phyloP scores from a whole-genome alignment of 73 alveolate genomes.

The Paraurostyla sp. region DNA sequence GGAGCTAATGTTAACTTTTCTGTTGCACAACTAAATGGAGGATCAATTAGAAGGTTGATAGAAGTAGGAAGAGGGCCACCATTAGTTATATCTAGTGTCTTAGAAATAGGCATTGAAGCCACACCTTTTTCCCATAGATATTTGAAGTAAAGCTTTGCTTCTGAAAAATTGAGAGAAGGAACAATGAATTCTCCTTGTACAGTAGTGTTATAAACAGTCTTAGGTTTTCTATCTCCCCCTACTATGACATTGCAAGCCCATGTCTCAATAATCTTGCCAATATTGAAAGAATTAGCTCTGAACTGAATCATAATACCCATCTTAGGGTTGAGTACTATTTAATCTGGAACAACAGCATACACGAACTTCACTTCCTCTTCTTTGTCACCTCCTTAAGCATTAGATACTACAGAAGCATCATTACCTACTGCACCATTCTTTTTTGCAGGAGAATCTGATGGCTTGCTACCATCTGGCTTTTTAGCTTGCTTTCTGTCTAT shows the following conservation, averaged over 20 bases:
- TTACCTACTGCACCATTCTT: slow-evolving; percentile 50
- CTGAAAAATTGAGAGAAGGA: slow-evolving; percentile 97
- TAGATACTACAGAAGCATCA: slow-evolving; percentile 63
- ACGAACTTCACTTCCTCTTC: slow-evolving; percentile 85
- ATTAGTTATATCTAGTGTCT: slow-evolving; percentile 83
- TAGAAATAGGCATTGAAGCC: slow-evolving; percentile 95
- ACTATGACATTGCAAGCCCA: slow-evolving; percentile 93
- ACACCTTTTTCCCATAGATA: slow-evolving; percentile 96
- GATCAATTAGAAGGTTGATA: slow-evolving; percentile 81
- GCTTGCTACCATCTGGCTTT: slow-evolving; percentile 44
- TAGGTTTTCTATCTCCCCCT: slow-evolving; percentile 98
- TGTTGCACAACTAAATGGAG: slow-evolving; percentile 77
- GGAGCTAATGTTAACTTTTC: slow-evolving; percentile 87
- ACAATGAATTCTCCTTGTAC: slow-evolving; percentile 97
- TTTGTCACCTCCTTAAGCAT: slow-evolving; percentile 68
- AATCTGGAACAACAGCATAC: slow-evolving; percentile 90
- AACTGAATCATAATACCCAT: slow-evolving; percentile 85
- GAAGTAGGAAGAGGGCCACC: slow-evolving; percentile 89
- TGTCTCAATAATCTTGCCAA: slow-evolving; percentile 92
- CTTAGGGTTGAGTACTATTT: slow-evolving; percentile 81
- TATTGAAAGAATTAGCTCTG: slow-evolving; percentile 84
- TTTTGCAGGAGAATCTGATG: slow-evolving; percentile 34
- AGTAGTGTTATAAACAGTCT: slow-evolving; percentile 93
- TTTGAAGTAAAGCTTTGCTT: slow-evolving; percentile 94
- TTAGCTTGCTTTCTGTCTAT: slow-evolving; percentile 81